Evolutionary conservation across 106 monocot genomes (phyloP).

Genomic region (Hemerocallis citrina): DNA sequence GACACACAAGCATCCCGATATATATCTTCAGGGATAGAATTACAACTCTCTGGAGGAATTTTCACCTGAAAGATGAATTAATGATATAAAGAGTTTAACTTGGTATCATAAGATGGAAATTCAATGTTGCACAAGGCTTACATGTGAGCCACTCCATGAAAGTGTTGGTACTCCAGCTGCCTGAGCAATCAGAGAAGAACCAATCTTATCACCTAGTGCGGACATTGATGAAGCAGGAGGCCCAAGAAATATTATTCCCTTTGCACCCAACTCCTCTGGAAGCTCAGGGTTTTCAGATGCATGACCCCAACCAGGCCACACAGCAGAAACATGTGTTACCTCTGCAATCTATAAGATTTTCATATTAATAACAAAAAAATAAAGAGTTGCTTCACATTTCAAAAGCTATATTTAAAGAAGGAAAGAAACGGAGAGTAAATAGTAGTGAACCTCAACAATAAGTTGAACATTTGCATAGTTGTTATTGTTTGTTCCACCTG

Average conservation of each 20-base stretch:
- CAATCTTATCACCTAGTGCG: slow-evolving; percentile 95
- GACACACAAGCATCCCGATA: slow-evolving; percentile 87
- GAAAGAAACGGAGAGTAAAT: not conserved
- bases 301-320: slow-evolving; percentile 99
- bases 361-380: not conserved
- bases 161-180: slow-evolving; percentile 97
- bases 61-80: slow-evolving; percentile 38
- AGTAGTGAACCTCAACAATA: slow-evolving; percentile 82
- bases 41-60: slow-evolving; percentile 63
- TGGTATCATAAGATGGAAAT: not conserved
- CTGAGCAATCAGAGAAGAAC: slow-evolving; percentile 98
- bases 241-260: slow-evolving; percentile 95
- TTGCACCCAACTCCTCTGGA: slow-evolving; percentile 75
- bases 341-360: slow-evolving; percentile 65
- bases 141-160: slow-evolving; percentile 98
- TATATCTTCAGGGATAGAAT: slow-evolving; percentile 83
- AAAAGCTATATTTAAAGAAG: not conserved
- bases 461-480: slow-evolving; percentile 99
- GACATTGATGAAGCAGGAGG: slow-evolving; percentile 90
- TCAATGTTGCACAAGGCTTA: slow-evolving; percentile 20
- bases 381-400: not conserved
- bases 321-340: slow-evolving; percentile 88
- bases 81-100: not conserved
- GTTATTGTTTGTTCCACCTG: slow-evolving; percentile 96
- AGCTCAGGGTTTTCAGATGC: slow-evolving; percentile 99